phyloP scores from a whole-genome alignment of 257 asterid species.

The Solanum sitiens region DNA sequence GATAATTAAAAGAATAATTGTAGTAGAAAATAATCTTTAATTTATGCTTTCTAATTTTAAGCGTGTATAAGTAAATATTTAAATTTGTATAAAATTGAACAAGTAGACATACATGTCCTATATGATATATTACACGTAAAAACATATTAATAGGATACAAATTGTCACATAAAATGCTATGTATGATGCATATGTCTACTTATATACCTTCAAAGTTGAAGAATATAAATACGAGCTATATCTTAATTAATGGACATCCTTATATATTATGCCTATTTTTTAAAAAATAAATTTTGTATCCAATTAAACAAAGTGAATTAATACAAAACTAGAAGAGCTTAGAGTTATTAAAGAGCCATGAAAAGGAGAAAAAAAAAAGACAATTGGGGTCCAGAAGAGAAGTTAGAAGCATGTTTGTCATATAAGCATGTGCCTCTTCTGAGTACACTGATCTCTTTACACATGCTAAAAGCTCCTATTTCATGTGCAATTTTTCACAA shows the following conservation, averaged over 20 bases:
- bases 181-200: background rate
- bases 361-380: background rate
- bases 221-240: background rate
- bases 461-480: conserved; percentile 17
- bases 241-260: background rate
- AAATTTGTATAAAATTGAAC: no score
- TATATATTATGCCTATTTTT: no score
- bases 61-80: no score
- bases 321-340: background rate
- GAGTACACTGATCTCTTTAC: conserved; percentile 5
- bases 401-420: conserved; percentile 12
- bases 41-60: no score
- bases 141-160: no score
- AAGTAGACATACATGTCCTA: background rate
- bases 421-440: conserved; percentile 26
- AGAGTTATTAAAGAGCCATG: background rate
- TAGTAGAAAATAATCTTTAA: no score
- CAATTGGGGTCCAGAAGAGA: background rate
- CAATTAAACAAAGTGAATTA: background rate
- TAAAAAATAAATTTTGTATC: no score
- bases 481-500: background rate
- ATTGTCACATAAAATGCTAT: no score
- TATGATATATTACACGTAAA: no score
- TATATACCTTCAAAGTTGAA: no score
- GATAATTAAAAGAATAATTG: no score